Evolutionary conservation across 2,329 filamentous ascomycete species (phyloP), one percentile per base, ranked within the genome.

Genomic region (Diaporthe sp.): DNA sequence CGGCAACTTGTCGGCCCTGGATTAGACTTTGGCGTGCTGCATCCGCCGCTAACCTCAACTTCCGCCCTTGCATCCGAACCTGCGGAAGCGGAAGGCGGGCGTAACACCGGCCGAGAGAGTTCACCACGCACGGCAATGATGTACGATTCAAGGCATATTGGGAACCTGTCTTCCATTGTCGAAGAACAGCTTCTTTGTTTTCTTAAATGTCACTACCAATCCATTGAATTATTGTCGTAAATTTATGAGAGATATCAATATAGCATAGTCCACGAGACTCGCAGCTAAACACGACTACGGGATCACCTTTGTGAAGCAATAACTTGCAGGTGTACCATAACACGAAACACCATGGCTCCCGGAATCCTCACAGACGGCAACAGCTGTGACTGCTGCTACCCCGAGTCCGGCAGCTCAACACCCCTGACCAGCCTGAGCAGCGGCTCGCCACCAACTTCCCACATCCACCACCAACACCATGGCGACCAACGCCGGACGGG

Each of bases 51-150:
- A 53, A 42, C 44, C 13, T 51, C 44, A 74, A 47, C 75, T 74
- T 76, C 75, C 75, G 75, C 75, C 63, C 34, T 71, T 74, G 49
- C 72, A 75, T 76, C 75, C 75, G 75, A 76, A 72, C 10, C 10
- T 20, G 55, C 72, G 75, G 75, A 75, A 53, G 74, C 74, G 74
- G 74, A 75, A 65, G 72, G 37, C 72, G 71, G 58, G 47, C 58
- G 67, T 60, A 57, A 49, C 55, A 71, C 63, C 58, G 73, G 22
- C 72, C 72, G 12, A 15, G 53, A 74, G 15, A 60, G n/a, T n/a
- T 44, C 31, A 44, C 58, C 71, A 25, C 25, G 71, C 51, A 31
- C 34, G 71, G 58, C 42, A 53, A 71, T 34, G 53, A 51, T 71
- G 72, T 25, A 20, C 47, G 17, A 44, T 71, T 22, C 53, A 71